Evolutionary conservation across 257 asterid genomes (phyloP).

Genomic region (Asclepias syriaca): DNA sequence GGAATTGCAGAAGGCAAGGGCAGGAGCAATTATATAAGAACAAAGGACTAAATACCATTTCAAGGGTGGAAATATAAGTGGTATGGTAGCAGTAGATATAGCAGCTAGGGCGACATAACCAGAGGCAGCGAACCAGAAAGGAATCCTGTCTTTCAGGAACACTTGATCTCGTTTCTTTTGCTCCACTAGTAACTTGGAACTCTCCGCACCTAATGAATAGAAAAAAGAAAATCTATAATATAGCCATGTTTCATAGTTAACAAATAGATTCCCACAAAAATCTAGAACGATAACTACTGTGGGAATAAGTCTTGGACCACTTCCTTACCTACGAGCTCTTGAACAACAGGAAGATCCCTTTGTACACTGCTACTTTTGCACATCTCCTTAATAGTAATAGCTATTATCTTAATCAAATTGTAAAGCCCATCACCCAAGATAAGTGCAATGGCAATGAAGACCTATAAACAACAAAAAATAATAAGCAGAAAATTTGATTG

Average conservation of each 20-base stretch:
- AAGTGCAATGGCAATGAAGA: conserved; percentile 79
- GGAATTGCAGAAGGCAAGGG: conserved; percentile 95
- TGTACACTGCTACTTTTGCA: conserved; percentile 33
- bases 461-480: conserved; percentile 36
- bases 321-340: conserved; percentile 50
- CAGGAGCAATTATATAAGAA: conserved; percentile 84
- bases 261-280: not conserved
- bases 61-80: conserved; percentile 78
- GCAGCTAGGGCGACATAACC: conserved; percentile 88
- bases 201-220: conserved; percentile 38
- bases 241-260: not conserved
- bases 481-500: not conserved
- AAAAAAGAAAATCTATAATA: not conserved
- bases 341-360: conserved; percentile 46
- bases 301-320: conserved; percentile 10
- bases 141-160: conserved; percentile 75
- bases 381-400: conserved; percentile 57
- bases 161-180: conserved; percentile 59
- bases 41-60: conserved; percentile 95
- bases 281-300: not conserved
- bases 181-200: conserved; percentile 47
- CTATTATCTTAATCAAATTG: conserved; percentile 76
- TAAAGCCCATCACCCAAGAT: conserved; percentile 95
- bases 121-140: conserved; percentile 82
- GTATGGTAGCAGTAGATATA: conserved; percentile 69